Base-by-base conservation (phyloP, 2,329 filamentous ascomycete genomes). In the Ilyonectria robusta region DNA sequence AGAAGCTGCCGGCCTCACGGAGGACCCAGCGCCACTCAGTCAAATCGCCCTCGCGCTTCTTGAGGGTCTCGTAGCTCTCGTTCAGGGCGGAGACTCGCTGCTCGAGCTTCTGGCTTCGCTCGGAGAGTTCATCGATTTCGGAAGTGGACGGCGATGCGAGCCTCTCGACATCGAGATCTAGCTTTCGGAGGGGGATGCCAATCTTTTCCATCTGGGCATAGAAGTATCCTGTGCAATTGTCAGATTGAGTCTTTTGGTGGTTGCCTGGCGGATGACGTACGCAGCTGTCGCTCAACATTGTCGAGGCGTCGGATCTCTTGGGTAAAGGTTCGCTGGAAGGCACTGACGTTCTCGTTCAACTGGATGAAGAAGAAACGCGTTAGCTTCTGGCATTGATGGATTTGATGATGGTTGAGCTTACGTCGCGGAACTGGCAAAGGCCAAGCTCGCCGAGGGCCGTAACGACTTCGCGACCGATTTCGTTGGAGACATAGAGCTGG, bases 21-120 rank as follows among this genome's bases (percentile, higher is more conserved):
- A 99, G 84, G 58, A 99, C 97, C 94, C 95, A 98, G 78, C 97
- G 93, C 96, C 96, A 98, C 84, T 99, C 96, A 11, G 93, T 97
- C 76, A 99, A 87, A 81, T 99, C 96, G 67, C 97, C 94, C 85
- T 98, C 96, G 65, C 95, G 91, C 85, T 96, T 98, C 89, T 98
- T 98, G 81, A 99, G 84, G 17, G 94, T 98, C 85, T 99, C 96
- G 82, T 99, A 98, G 85, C 95, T 98, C 79, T 98, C 96, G 80
- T 98, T 98, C 69, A 99, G 85, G 73, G 95, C 95, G 65, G 91
- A 92, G 72, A 99, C 90, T 69, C 96, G 91, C 84, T 97, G 93
- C 83, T 99, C 96, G 63, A 99, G 88, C 81, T 91, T 93, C 83
- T 98, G 94, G 80, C 94, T 94, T 77, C 95, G 93, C 80, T 98